Evolutionary conservation across 192 early-diverging fungal species (phyloP), one percentile per base, ranked within the genome.

Genomic region (Piromyces finnis): DNA sequence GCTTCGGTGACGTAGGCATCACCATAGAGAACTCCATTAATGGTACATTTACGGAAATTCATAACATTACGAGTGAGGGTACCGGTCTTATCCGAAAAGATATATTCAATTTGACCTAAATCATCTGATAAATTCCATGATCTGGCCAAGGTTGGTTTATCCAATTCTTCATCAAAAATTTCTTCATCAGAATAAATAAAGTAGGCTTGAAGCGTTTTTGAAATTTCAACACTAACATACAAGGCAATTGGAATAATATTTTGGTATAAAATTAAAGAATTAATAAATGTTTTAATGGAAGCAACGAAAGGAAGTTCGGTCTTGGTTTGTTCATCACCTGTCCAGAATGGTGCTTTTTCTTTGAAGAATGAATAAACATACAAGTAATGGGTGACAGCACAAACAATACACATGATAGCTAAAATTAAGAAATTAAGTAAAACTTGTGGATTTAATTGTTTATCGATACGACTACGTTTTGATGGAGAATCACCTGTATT

Each of bases 201-300:
- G 83, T 90, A 94, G 0, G 95, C 95, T 84, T 95, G 86, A 80
- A 78, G 88, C 30, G 92, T 91, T 82, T 98, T 99, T 78, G 95
- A 92, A 80, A 98, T 87, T 85, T 98, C 96, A 29, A 98, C 92
- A 29, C 93, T 95, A 78, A 99, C 93, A 83, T 97, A 98, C 5
- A 99, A 86, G 0, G 96, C 94, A 77, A 99, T 98, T 2, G 97
- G 97, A 77, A 99, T 97, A 80, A 98, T 92, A 83, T 96, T 95
- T 83, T 97, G 96, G 81, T 97, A 95, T 80, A 96, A 93, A 81
- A 98, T 97, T 89, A 98, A 86, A 79, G 90, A 68, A 68, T 68
- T 68, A 68, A 68, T 68, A 9, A 68, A 68, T 9, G 51, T 68
- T n/a, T 68, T 68, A 11, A 68, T 27, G 9, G 51, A 22, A 68